Evolutionary conservation across 176 grass and related monocot genomes (phyloP).

Genomic region (Carex kokanica): DNA sequence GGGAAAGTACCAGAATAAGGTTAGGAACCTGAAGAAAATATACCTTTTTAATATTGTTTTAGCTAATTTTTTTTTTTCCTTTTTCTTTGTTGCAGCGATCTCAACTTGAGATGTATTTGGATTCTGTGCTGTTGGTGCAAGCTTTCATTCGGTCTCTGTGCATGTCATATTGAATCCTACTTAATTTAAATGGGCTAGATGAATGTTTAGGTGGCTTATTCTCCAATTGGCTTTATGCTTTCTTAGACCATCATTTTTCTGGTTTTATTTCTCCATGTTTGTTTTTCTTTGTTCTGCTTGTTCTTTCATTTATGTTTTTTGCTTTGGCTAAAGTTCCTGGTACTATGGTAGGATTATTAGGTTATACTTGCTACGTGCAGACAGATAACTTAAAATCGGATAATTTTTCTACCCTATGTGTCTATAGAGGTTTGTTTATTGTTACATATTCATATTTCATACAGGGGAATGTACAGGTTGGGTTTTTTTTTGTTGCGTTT

Average conservation of each 20-base stretch:
- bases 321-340: not conserved
- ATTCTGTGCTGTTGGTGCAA: not conserved
- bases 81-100: constrained; percentile 12
- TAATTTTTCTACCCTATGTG: no score
- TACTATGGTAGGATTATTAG: not conserved
- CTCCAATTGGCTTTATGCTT: not conserved
- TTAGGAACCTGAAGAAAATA: not conserved
- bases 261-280: not conserved
- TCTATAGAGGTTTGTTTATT: no score
- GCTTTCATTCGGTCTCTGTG: not conserved
- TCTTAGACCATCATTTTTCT: not conserved
- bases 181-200: not conserved
- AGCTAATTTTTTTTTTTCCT: not conserved
- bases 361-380: not conserved
- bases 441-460: no score
- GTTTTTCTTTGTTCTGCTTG: not conserved
- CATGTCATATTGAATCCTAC: not conserved
- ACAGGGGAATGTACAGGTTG: no score
- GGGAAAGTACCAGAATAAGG: not conserved
- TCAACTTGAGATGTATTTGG: constrained; percentile 4
- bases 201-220: not conserved
- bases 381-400: not conserved
- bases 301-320: not conserved
- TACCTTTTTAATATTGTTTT: not conserved
- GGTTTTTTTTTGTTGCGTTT: no score